Evolutionary conservation across 306 rosid species (phyloP).

Genomic region (Crotalaria pallida): DNA sequence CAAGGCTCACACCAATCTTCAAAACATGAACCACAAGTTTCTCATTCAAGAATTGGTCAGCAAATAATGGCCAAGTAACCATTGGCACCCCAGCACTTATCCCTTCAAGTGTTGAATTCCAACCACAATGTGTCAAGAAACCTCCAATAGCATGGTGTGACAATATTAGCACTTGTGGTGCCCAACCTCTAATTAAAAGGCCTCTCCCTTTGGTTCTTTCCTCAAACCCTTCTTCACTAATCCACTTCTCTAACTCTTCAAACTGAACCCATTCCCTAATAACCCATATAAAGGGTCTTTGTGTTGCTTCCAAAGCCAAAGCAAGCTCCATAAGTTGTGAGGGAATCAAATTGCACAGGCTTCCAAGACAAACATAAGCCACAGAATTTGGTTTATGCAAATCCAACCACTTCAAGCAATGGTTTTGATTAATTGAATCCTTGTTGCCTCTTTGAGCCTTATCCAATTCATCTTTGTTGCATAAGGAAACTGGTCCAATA

Average conservation of each 20-base stretch:
- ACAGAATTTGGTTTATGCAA: conserved; percentile 31
- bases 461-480: conserved; percentile 34
- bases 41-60: conserved; percentile 47
- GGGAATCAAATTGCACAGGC: conserved; percentile 37
- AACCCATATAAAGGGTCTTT: conserved; percentile 64
- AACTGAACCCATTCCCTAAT: conserved; percentile 30
- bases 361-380: conserved; percentile 61
- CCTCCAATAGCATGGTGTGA: conserved; percentile 54
- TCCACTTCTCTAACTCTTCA: conserved; percentile 43
- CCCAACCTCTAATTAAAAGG: conserved; percentile 63
- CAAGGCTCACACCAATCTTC: conserved; percentile 36
- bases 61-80: conserved; percentile 62
- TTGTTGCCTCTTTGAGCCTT: conserved; percentile 55
- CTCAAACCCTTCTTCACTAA: conserved; percentile 30
- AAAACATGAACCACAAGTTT: conserved; percentile 37
- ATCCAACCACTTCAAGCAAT: conserved; percentile 51
- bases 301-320: conserved; percentile 51
- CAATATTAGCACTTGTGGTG: conserved; percentile 55
- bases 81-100: conserved; percentile 50
- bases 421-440: conserved; percentile 26
- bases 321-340: conserved; percentile 47
- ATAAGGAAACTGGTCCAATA: conserved; percentile 49
- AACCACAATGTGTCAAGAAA: conserved; percentile 67
- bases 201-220: conserved; percentile 47
- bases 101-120: conserved; percentile 67